Evolutionary conservation across 2,329 filamentous ascomycete genomes (phyloP), one percentile per base, ranked within the genome.

Genomic region (Alternaria brassicicola): DNA sequence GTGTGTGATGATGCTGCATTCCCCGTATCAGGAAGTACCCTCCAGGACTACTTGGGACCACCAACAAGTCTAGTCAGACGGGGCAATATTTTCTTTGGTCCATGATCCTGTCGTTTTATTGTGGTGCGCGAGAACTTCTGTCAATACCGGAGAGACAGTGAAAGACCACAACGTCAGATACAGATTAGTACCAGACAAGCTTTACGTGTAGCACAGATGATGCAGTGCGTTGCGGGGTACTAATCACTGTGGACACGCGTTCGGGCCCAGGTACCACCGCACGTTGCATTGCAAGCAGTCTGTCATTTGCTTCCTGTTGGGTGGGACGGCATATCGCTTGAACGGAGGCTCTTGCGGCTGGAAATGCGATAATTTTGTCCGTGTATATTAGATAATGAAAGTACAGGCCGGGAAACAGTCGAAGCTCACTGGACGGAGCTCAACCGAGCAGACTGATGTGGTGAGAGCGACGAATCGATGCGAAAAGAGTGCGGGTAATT

Each of bases 1-100:
- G 30, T 38, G 10, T 17, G 28, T 36, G 36, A 31, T 45, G 25
- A 57, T 46, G 54, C 41, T 31, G 39, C 54, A 39, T 39, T 52
- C 9, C 25, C 31, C 30, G 10, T 9, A 57, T 35, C 8, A 17
- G 23, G 55, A 43, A 26, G 23, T 36, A 19, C 26, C 4, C 4
- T 6, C 6, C 21, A 33, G 39, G 8, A 12, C 10, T 17, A 48
- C 6, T 9, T 21, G 41, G 41, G 45, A 55, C 51, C 55, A 9
- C 19, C 31, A 38, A 49, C 36, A 43, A 41, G 9, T 38, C 3
- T 13, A 25, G 25, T 50, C 30, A 58, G 45, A 30, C 21, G 17
- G 25, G 52, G 8, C 15, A 10, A 35, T 25, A 10, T 7, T 4
- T 4, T 38, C 23, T 23, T 38, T 21, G n/a, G 23, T 30, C 6